These are phyloP conservation scores for Prinsepia uniflora DNA, from an alignment of 306 rosid genomes.

Conservation along the genomic window DNA sequence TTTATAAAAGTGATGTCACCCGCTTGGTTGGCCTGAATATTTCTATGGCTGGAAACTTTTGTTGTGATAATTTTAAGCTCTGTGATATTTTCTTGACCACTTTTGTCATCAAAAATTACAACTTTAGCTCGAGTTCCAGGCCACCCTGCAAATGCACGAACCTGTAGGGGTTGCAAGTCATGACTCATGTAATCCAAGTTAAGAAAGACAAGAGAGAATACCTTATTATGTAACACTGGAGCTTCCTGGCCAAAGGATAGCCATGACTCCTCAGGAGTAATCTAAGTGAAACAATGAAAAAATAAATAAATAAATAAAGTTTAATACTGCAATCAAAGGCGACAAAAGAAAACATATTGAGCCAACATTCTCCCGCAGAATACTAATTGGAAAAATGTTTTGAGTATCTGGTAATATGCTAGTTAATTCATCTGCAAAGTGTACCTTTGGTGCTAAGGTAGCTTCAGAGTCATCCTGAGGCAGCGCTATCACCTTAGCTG, in stretches of 20 bases:
- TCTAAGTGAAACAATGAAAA: conserved; percentile 37
- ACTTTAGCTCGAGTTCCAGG: conserved; percentile 88
- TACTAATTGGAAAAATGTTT: not conserved
- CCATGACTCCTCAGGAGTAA: conserved; percentile 77
- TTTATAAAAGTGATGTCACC: conserved; percentile 48
- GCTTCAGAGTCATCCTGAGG: conserved; percentile 73
- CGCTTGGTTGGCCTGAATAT: conserved; percentile 34
- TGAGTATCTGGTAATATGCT: not conserved
- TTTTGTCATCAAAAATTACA: conserved; percentile 40
- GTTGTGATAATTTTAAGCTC: conserved; percentile 80
- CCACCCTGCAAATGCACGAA: conserved; percentile 99
- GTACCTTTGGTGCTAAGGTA: conserved; percentile 87
- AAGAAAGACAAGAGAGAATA: conserved; percentile 34
- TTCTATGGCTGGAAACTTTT: conserved; percentile 42
- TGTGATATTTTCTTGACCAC: conserved; percentile 41
- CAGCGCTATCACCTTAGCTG: conserved; percentile 59
- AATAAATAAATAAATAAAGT: not conserved
- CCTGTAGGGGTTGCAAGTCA: conserved; percentile 58
- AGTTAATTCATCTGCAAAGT: conserved; percentile 13
- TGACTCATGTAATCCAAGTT: conserved; percentile 31
- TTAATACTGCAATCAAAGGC: not conserved
- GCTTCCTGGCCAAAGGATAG: conserved; percentile 77
- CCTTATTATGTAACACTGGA: conserved; percentile 68
- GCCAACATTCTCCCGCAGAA: not conserved
- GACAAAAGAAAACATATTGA: not conserved